Percentiles rank a stretch among this genome's conserved stretches.
phyloP scores from a whole-genome alignment of 78 protist genomes.

The Cyanophora paradoxa region DNA sequence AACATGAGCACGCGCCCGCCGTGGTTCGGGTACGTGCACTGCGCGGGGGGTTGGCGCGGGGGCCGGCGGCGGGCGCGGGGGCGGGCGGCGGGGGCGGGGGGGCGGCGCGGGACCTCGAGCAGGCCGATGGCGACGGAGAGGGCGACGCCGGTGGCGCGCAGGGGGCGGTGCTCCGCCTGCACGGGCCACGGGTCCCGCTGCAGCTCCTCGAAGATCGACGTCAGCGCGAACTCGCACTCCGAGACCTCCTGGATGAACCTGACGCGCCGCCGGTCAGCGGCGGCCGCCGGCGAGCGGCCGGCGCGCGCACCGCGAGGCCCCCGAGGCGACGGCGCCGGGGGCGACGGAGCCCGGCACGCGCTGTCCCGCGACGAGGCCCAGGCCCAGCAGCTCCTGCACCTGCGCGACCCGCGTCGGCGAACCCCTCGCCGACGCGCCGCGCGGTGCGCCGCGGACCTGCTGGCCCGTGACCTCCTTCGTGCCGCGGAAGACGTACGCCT shows the following conservation, averaged over 20 bases:
- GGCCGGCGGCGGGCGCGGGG: too few species aligned
- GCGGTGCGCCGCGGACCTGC: too few species aligned
- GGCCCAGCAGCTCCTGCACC: slow-evolving; percentile 49
- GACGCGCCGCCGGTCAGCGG: neutral
- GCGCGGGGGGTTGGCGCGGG: too few species aligned
- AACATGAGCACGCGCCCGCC: slow-evolving; percentile 86
- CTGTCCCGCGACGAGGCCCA: slow-evolving; percentile 22
- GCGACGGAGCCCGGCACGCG: neutral
- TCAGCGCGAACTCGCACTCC: slow-evolving; percentile 77
- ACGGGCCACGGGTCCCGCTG: slow-evolving; percentile 91
- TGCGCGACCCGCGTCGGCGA: too few species aligned
- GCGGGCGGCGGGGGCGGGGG: too few species aligned
- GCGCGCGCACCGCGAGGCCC: slow-evolving; percentile 21
- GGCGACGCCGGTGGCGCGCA: slow-evolving; percentile 88
- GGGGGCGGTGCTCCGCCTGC: slow-evolving; percentile 53
- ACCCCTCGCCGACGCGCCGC: too few species aligned
- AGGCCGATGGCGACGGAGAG: slow-evolving; percentile 82
- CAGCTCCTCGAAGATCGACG: slow-evolving; percentile 80
- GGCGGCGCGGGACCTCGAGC: slow-evolving; percentile 19
- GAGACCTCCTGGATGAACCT: slow-evolving; percentile 74
- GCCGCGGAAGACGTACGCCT: slow-evolving; percentile 88
- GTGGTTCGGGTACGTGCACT: slow-evolving; percentile 56
- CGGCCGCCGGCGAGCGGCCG: neutral
- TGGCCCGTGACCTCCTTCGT: slow-evolving; percentile 28
- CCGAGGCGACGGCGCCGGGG: neutral